Evolutionary conservation across 2,329 filamentous ascomycete genomes (phyloP).

Genomic region (Diaporthe capsici): DNA sequence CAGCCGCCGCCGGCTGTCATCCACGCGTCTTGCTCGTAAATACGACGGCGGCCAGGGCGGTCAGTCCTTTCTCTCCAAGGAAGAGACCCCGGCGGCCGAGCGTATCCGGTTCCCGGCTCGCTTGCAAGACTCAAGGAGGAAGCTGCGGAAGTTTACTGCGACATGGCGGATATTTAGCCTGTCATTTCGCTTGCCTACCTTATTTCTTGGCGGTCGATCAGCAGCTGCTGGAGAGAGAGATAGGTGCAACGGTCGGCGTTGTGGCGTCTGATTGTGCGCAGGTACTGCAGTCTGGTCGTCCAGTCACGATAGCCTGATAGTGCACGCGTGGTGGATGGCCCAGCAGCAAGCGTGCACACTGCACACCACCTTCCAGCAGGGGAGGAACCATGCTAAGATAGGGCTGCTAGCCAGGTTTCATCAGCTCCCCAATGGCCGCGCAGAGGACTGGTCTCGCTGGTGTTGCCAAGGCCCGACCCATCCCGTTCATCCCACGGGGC

Average conservation of each 20-base stretch:
- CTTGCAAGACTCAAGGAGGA: neutral
- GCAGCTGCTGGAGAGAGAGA: neutral
- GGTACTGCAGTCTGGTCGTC: neutral
- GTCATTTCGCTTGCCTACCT: constrained; percentile 22
- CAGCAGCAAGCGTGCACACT: constrained; percentile 11
- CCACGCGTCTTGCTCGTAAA: constrained; percentile 7
- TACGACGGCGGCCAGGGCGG: neutral
- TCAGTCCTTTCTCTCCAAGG: constrained; percentile 6
- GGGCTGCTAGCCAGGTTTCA: constrained; percentile 23
- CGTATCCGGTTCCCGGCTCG: constrained; percentile 18
- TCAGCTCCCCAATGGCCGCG: neutral
- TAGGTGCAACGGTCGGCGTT: neutral
- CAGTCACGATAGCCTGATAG: neutral
- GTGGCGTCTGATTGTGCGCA: neutral
- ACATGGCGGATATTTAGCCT: constrained; percentile 23
- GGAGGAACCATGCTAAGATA: neutral
- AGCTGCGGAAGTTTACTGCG: constrained; percentile 12
- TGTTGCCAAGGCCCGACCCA: constrained; percentile 2
- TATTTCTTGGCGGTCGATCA: constrained; percentile 27
- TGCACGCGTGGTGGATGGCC: neutral
- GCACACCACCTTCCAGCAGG: neutral
- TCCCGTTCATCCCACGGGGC: constrained; percentile 27
- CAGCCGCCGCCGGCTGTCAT: neutral
- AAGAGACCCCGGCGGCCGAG: constrained; percentile 3
- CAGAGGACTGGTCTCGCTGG: neutral